Percentiles rank a stretch among this genome's conserved stretches.
These are phyloP conservation scores for Kwoniella shivajii DNA, from an alignment of 1,284 basidiomycete genomes.

Conservation along the genomic window DNA sequence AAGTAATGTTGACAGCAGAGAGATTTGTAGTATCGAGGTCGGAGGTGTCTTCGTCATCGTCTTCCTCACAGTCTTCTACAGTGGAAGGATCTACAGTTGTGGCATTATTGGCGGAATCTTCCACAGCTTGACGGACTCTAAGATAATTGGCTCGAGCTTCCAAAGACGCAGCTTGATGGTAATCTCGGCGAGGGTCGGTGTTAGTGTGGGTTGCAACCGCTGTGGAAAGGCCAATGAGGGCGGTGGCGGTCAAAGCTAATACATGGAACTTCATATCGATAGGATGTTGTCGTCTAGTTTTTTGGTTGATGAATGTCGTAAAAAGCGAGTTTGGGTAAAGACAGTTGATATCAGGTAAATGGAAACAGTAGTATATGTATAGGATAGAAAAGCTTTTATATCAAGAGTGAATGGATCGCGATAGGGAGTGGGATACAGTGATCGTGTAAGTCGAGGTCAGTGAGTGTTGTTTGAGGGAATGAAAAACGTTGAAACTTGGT, in stretches of 20 bases:
- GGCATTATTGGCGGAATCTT: neutral
- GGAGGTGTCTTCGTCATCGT: neutral
- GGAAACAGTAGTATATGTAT: neutral
- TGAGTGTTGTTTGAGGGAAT: no score
- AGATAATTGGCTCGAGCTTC: conserved; percentile 1
- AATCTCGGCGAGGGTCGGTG: neutral
- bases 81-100: conserved; percentile 5
- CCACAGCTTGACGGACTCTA: conserved; percentile 6
- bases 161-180: neutral
- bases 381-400: neutral
- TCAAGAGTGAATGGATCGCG: neutral
- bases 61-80: conserved; percentile 10
- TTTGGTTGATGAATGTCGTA: neutral
- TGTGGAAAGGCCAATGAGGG: conserved; percentile 14
- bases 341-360: neutral
- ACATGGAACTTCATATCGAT: conserved; percentile 16
- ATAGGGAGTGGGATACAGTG: neutral
- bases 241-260: conserved; percentile 8
- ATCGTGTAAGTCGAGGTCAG: neutral
- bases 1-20: neutral
- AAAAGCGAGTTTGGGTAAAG: neutral
- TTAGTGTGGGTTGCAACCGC: conserved; percentile 9
- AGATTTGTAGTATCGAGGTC: neutral
- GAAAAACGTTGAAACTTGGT: no score
- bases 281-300: neutral